Percentiles rank a stretch among this genome's conserved stretches.
These are phyloP conservation scores for Cystobasidium onofrii DNA, from an alignment of 768 basidiomycete species.

Conservation along the genomic window DNA sequence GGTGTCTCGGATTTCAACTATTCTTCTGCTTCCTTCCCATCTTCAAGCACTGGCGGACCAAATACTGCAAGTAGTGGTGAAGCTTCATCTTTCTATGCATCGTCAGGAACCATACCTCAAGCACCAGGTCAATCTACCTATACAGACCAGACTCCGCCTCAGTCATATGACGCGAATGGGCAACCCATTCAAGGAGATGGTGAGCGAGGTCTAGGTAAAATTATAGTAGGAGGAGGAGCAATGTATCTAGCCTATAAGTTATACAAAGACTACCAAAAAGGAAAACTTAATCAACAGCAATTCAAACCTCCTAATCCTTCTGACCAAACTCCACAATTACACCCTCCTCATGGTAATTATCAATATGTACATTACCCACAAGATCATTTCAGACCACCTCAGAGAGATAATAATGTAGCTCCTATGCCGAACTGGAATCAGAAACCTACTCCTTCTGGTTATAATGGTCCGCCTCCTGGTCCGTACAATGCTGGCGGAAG, in stretches of 20 bases:
- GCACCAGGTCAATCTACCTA: not conserved
- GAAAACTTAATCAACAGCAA: not conserved
- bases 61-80: not conserved
- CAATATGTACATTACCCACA: not conserved
- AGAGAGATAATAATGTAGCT: not conserved
- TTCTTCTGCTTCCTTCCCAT: not conserved
- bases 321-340: not conserved
- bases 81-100: constrained; percentile 7
- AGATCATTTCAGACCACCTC: not conserved
- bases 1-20: not conserved
- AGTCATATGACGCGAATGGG: not conserved
- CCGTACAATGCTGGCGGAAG: not conserved
- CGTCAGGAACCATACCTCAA: not conserved
- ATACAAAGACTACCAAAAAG: constrained; percentile 17
- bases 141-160: not conserved
- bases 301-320: not conserved
- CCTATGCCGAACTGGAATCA: constrained; percentile 1
- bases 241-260: constrained; percentile 17
- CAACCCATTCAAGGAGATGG: not conserved
- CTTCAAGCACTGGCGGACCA: not conserved
- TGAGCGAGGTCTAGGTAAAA: constrained; percentile 23
- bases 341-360: not conserved
- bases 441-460: not conserved
- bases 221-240: constrained; percentile 12
- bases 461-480: not conserved